phyloP scores from a whole-genome alignment of 2,329 filamentous ascomycete species.

The Penicillium nordicum region DNA sequence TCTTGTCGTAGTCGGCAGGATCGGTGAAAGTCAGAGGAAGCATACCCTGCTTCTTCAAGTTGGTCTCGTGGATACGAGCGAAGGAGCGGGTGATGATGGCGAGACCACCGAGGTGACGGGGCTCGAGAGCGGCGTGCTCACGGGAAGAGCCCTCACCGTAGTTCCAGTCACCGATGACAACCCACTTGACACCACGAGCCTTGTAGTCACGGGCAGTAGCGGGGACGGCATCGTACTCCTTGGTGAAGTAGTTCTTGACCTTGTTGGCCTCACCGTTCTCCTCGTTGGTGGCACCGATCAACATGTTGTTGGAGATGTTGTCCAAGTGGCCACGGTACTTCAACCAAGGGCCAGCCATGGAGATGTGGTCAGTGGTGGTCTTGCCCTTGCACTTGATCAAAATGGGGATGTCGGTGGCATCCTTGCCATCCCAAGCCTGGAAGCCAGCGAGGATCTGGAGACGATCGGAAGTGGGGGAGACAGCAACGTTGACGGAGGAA shows the following conservation, averaged over 20 bases:
- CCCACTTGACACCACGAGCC: conserved; percentile 92
- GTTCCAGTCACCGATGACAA: conserved; percentile 99
- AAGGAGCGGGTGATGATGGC: conserved; percentile 95
- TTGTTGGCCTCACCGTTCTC: conserved; percentile 98
- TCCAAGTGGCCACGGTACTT: conserved; percentile 99
- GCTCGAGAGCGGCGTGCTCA: conserved; percentile 97
- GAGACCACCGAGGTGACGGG: conserved; percentile 91
- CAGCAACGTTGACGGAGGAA: conserved; percentile 67
- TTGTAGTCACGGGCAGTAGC: conserved; percentile 98
- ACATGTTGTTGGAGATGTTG: conserved; percentile 96
- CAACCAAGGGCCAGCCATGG: conserved; percentile 91
- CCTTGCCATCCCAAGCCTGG: conserved; percentile 85
- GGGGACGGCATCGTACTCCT: conserved; percentile 82
- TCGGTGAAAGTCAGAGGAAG: conserved; percentile 93
- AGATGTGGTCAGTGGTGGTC: conserved; percentile 96
- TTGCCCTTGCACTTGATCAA: conserved; percentile 96
- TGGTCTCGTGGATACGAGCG: conserved; percentile 99
- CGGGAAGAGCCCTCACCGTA: conserved; percentile 97
- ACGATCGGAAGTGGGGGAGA: conserved; percentile 86
- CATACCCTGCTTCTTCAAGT: conserved; percentile 99
- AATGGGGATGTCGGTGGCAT: conserved; percentile 77
- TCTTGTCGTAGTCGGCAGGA: conserved; percentile 96
- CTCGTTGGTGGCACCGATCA: conserved; percentile 93
- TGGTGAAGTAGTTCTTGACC: conserved; percentile 84
- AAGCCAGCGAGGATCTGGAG: conserved; percentile 90